Evolutionary conservation across 176 grass and related monocot species (phyloP).

Genomic region (Musa troglodytarum): DNA sequence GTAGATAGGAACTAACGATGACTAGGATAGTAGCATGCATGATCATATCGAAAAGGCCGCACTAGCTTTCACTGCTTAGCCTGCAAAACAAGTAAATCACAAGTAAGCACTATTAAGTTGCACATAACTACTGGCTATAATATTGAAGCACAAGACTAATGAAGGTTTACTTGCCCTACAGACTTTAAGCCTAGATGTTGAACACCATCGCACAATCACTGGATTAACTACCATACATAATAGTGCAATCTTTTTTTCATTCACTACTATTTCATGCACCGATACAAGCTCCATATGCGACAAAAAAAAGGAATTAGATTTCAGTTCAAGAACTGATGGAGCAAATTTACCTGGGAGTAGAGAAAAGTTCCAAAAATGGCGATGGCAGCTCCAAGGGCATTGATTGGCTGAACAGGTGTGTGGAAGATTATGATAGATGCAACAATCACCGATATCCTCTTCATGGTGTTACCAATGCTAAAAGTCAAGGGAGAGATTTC

Average conservation of each 20-base stretch:
- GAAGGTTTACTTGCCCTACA: background rate
- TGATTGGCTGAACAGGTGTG: conserved; percentile 76
- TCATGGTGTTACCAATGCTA: conserved; percentile 95
- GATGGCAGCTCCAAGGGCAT: conserved; percentile 79
- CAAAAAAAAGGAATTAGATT: background rate
- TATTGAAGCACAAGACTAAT: background rate
- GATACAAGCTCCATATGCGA: background rate
- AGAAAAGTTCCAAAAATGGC: conserved; percentile 88
- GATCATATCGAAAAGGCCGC: too few relatives aligned
- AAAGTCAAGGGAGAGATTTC: conserved; percentile 93
- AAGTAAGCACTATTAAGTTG: background rate
- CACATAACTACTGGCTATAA: background rate
- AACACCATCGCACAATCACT: too few relatives aligned
- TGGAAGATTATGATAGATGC: conserved; percentile 93
- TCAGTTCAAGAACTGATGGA: too few relatives aligned
- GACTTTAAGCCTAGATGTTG: too few relatives aligned
- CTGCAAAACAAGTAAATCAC: conserved; percentile 1
- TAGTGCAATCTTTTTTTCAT: too few relatives aligned
- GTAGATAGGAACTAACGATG: background rate
- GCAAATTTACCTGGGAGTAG: conserved; percentile 67
- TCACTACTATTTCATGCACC: background rate
- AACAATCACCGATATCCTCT: conserved; percentile 89
- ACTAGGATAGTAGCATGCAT: background rate
- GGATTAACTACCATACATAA: too few relatives aligned
- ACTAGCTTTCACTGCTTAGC: conserved; percentile 3